Evolutionary conservation across 1,284 basidiomycete genomes (phyloP).

Genomic region (Sporisorium iseilematis-ciliati): DNA sequence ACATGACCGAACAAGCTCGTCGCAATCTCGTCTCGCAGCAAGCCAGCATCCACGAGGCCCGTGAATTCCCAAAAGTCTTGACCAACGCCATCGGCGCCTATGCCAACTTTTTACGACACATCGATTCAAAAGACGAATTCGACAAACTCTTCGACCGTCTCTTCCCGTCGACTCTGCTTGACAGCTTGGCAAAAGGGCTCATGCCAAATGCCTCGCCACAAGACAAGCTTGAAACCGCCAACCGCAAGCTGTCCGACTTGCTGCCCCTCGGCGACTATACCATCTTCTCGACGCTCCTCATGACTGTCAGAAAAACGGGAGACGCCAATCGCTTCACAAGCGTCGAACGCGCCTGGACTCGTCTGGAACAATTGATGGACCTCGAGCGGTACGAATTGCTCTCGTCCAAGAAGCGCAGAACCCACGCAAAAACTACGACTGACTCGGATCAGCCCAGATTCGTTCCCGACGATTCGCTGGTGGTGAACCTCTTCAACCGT

Average conservation of each 20-base stretch:
- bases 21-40: slow-evolving; percentile 47
- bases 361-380: slow-evolving; percentile 16
- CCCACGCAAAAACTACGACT: neutral
- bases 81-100: slow-evolving; percentile 30
- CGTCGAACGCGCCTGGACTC: slow-evolving; percentile 21
- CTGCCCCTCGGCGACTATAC: slow-evolving; percentile 28
- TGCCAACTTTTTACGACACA: slow-evolving; percentile 9
- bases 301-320: neutral
- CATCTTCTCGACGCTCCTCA: slow-evolving; percentile 19
- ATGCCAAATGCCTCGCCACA: slow-evolving; percentile 25
- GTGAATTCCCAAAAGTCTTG: slow-evolving; percentile 27
- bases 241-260: slow-evolving; percentile 26
- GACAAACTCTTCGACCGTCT: slow-evolving; percentile 28
- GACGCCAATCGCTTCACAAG: slow-evolving; percentile 7
- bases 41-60: slow-evolving; percentile 30
- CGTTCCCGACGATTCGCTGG: slow-evolving; percentile 26
- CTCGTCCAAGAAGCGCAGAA: neutral
- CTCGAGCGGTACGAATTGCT: slow-evolving; percentile 21
- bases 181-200: slow-evolving; percentile 19
- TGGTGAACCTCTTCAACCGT: slow-evolving; percentile 16
- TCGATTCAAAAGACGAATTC: slow-evolving; percentile 13
- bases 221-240: slow-evolving; percentile 38
- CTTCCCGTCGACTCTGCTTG: slow-evolving; percentile 26
- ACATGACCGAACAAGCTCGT: slow-evolving; percentile 23
- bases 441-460: slow-evolving; percentile 14